phyloP scores from a whole-genome alignment of 179 eudicot species.

The Amaranthus tricolor region DNA sequence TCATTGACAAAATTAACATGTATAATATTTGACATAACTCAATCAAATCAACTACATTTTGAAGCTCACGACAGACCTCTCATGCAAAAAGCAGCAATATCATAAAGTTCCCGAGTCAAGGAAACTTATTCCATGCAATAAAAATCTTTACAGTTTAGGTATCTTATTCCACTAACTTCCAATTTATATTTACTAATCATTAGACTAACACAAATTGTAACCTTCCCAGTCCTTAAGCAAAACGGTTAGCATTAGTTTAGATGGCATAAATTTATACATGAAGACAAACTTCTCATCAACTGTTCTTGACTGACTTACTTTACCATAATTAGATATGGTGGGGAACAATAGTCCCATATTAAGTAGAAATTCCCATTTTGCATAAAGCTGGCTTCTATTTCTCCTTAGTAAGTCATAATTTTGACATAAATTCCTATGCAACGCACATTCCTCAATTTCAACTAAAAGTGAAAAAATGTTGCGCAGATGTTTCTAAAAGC shows the following conservation, averaged over 20 bases:
- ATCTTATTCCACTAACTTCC: neutral
- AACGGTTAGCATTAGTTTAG: neutral
- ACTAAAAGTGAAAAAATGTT: too few relatives aligned
- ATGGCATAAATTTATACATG: neutral
- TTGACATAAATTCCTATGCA: too few relatives aligned
- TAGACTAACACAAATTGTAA: neutral
- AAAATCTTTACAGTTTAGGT: neutral
- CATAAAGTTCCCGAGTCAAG: neutral
- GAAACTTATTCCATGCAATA: neutral
- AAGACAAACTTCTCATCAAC: too few relatives aligned
- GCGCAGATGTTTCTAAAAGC: too few relatives aligned
- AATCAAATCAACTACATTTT: neutral
- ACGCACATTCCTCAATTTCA: too few relatives aligned
- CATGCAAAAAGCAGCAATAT: neutral
- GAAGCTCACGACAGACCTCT: too few relatives aligned
- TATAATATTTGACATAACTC: neutral
- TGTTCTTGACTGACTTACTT: too few relatives aligned
- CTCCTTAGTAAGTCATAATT: too few relatives aligned
- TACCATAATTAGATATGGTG: neutral
- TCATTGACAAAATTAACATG: neutral
- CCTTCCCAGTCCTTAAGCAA: neutral
- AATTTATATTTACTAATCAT: neutral
- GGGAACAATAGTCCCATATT: too few relatives aligned
- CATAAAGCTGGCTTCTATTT: too few relatives aligned
- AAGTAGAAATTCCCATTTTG: neutral